Evolutionary conservation across 1,284 basidiomycete genomes (phyloP), one percentile per base, ranked within the genome.

Genomic region (Leccinum olivaceoglutinosum): DNA sequence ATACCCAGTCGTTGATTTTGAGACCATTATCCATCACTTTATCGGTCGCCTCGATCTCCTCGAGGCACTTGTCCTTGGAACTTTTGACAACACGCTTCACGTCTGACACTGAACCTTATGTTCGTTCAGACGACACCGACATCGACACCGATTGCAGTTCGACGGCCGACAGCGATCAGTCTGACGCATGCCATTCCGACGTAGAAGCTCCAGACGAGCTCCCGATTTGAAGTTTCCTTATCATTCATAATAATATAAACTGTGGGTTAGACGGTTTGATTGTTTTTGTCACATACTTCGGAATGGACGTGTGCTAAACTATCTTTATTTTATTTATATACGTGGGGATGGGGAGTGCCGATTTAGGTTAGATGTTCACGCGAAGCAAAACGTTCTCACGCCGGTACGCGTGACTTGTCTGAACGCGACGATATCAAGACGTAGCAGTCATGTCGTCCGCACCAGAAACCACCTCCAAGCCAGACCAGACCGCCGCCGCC

Each of bases 1-100:
- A 89, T 25, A 90, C 89, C 97, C 97, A 99, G 79, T 99, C 95
- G 70, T 93, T 94, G 71, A 96, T 97, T 81, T 95, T 96, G 69
- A 94, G 82, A 32, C 21, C 21, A 21, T 21, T 21, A 21, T 21
- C 21, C 21, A 76, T 96, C 59, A 82, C 83, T 79, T 92, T 94
- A 61, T 94, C 92, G 11, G 90, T 90, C 2, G 86, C 86, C 77
- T 93, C 92, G 84, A 96, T 94, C 80, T 95, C 92, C 65, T 91
- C 93, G 69, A 92, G 75, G 59, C 94, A 82, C 76, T 93, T 94
- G 76, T 94, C 92, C 71, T 88, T 88, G 53, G 94, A 94, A 71
- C 90, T 93, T 75, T 93, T 92, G 61, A 92, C 87, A 41, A 91
- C 83, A 58, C 83, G 81, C 71, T 83, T 86, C 63, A 83, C 85